phyloP scores from a whole-genome alignment of 495 filamentous ascomycete species.

The Aspergillus sparsus region DNA sequence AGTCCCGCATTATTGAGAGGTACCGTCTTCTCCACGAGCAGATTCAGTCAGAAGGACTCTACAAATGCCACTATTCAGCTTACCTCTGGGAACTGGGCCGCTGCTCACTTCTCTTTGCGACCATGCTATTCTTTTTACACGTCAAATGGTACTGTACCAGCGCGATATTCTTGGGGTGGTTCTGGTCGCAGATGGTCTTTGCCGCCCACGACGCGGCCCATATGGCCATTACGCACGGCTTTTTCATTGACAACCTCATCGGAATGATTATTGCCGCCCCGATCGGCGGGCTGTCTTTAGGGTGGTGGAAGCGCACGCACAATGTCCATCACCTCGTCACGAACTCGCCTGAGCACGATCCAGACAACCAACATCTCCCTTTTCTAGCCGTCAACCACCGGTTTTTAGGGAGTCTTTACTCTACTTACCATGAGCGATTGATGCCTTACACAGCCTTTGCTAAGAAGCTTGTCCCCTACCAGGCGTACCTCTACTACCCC shows the following conservation, averaged over 20 bases:
- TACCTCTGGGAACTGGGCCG: constrained; percentile 76
- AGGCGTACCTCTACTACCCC: constrained; percentile 86
- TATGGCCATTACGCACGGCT: constrained; percentile 94
- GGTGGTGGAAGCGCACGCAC: constrained; percentile 98
- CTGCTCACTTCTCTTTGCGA: constrained; percentile 68
- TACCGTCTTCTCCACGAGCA: constrained; percentile 74
- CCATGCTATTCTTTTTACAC: constrained; percentile 65
- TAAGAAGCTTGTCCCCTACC: constrained; percentile 68
- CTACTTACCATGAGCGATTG: constrained; percentile 84
- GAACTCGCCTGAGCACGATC: constrained; percentile 94
- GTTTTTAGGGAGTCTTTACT: constrained; percentile 73
- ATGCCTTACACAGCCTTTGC: constrained; percentile 83
- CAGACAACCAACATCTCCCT: constrained; percentile 95
- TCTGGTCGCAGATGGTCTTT: constrained; percentile 97
- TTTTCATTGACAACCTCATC: constrained; percentile 76
- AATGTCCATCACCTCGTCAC: constrained; percentile 99
- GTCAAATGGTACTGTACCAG: constrained; percentile 73
- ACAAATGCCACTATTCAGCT: constrained; percentile 79
- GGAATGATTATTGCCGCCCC: constrained; percentile 91
- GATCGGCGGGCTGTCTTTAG: constrained; percentile 82
- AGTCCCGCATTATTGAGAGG: constrained; percentile 74
- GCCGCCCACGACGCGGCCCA: constrained; percentile 95
- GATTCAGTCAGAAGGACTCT: constrained; percentile 74
- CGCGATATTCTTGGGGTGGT: constrained; percentile 73
- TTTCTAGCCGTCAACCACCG: constrained; percentile 92